These are phyloP conservation scores for Cinnamomum chago DNA, from an alignment of 164 flowering plant species.

Conservation along the genomic window DNA sequence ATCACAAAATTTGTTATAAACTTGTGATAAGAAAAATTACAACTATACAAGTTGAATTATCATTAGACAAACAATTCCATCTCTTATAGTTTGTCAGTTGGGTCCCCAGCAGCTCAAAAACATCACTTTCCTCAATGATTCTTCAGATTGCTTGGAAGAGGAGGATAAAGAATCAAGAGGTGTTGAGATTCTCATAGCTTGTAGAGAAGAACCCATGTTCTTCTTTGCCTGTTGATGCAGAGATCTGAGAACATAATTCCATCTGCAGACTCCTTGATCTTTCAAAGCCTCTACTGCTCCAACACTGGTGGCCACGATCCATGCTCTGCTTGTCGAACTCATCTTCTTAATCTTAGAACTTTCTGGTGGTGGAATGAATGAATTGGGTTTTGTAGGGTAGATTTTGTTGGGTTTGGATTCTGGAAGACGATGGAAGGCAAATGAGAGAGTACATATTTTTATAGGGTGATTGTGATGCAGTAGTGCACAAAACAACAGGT, in stretches of 20 bases:
- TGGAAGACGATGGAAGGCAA: too few relatives aligned
- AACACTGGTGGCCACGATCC: conserved; percentile 16
- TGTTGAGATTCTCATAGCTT: conserved; percentile 10
- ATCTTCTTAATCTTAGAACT: background rate
- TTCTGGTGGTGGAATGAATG: too few relatives aligned
- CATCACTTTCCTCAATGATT: conserved; percentile 22
- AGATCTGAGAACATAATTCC: conserved; percentile 17
- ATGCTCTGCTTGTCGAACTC: conserved; percentile 17
- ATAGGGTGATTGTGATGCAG: background rate
- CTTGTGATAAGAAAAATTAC: too few relatives aligned
- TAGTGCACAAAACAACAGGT: background rate
- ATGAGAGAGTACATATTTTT: background rate
- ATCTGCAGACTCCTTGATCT: conserved; percentile 22
- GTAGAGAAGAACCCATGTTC: conserved; percentile 9
- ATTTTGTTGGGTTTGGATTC: too few relatives aligned
- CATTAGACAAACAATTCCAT: background rate
- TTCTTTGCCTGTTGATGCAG: conserved; percentile 14
- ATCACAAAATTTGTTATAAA: too few relatives aligned
- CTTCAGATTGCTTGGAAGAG: conserved; percentile 12
- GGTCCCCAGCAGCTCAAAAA: conserved; percentile 24
- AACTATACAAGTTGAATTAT: too few relatives aligned
- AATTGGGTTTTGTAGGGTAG: too few relatives aligned
- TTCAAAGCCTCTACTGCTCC: conserved; percentile 6
- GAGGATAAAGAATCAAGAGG: conserved; percentile 2
- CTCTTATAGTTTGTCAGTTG: background rate